Evolutionary conservation across 2,329 filamentous ascomycete species (phyloP).

Genomic region (Colletotrichum somersetense): DNA sequence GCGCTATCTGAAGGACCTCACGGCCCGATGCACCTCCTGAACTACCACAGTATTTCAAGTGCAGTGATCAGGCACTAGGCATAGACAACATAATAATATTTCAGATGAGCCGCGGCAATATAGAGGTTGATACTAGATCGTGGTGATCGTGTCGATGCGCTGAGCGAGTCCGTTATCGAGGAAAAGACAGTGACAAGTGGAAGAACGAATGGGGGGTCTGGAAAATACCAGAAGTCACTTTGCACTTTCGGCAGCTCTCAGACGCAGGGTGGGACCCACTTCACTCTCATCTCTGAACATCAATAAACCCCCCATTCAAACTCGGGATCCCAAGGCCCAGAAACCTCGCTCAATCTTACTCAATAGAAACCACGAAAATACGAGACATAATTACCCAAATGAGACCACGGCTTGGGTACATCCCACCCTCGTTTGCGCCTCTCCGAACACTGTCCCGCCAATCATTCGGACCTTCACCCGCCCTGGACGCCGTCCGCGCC

Average conservation of each 20-base stretch:
- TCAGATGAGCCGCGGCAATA: not conserved
- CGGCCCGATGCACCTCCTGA: not conserved
- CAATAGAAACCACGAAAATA: constrained; percentile 1
- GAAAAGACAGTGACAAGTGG: not conserved
- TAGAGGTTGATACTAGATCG: constrained; percentile 2
- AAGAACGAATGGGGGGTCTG: not conserved
- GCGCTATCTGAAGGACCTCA: not conserved
- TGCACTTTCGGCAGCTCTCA: constrained; percentile 7
- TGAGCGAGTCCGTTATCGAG: not conserved
- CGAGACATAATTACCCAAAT: constrained; percentile 20
- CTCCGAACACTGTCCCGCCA: constrained; percentile 21
- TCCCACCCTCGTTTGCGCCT: constrained; percentile 31
- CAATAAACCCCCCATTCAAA: constrained; percentile 1
- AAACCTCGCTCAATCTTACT: constrained; percentile 10
- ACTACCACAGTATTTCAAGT: constrained; percentile 6
- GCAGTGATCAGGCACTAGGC: not conserved
- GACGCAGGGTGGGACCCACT: constrained; percentile 22
- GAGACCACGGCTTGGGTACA: constrained; percentile 20
- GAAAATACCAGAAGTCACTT: constrained; percentile 26
- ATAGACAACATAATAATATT: not conserved
- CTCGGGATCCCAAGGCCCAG: constrained; percentile 15
- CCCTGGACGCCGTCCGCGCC: constrained; percentile 24
- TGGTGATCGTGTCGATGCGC: not conserved
- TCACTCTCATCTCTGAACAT: constrained; percentile 10
- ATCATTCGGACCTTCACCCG: constrained; percentile 31